Conservation (phyloP, 2,329 filamentous ascomycete species). For the Zymoseptoria pseudotritici region DNA sequence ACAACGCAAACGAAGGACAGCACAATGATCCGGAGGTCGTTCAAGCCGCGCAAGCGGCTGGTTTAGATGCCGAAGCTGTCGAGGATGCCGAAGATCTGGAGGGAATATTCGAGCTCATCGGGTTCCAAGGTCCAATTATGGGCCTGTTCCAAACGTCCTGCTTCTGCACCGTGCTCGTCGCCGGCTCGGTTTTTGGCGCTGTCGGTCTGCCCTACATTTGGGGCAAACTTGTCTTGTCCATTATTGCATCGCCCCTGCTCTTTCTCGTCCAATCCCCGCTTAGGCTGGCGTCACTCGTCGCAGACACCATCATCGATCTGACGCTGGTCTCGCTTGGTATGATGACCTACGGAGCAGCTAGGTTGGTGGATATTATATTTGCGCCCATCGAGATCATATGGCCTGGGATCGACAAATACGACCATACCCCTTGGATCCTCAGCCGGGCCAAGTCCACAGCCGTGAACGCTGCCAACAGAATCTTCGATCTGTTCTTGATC, state of each 20-base stretch:
- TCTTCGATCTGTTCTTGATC: constrained; percentile 16
- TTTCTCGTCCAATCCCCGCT: constrained; percentile 61
- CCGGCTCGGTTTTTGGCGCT: constrained; percentile 74
- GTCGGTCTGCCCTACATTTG: constrained; percentile 89
- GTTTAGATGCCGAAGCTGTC: constrained; percentile 64
- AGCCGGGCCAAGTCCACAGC: constrained; percentile 14
- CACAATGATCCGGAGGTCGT: constrained; percentile 48
- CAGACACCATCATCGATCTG: constrained; percentile 73
- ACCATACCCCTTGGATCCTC: constrained; percentile 4
- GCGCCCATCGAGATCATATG: background rate
- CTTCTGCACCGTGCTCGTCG: constrained; percentile 86
- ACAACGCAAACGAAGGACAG: constrained; percentile 2
- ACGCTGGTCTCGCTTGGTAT: constrained; percentile 52
- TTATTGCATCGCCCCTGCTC: constrained; percentile 69
- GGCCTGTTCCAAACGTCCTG: constrained; percentile 90
- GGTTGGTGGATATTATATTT: constrained; percentile 9
- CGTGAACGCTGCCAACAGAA: constrained; percentile 14
- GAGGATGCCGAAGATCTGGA: constrained; percentile 90
- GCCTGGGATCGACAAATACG: background rate
- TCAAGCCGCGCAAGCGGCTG: constrained; percentile 59
- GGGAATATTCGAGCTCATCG: constrained; percentile 89
- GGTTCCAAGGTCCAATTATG: constrained; percentile 87
- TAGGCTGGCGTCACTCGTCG: constrained; percentile 61
- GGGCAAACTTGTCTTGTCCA: constrained; percentile 74
- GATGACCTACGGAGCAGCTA: constrained; percentile 10